Base-by-base conservation (phyloP, 169 alveolate species). In the Eimeria sp. region DNA sequence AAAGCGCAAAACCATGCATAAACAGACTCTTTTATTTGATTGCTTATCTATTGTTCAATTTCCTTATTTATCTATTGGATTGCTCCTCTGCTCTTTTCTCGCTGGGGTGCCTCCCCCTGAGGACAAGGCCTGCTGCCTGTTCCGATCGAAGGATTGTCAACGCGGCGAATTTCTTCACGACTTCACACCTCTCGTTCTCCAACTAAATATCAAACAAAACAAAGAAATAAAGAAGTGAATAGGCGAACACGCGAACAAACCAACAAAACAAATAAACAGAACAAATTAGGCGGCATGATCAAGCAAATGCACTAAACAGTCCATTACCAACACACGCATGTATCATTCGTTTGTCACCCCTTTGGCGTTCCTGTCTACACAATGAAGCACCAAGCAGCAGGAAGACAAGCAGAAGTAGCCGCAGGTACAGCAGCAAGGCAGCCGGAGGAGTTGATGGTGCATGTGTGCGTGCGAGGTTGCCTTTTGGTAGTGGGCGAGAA, bases 81-180 rank as follows among this genome's bases (percentile, higher is more conserved):
- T 54, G 10, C 2, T 54, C 10, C 0, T 11, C 61, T 54, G 16
- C 16, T 22, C 25, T 61, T 3, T 61, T 61, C 72, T 3, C 72
- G 30, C 18, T 18, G 18, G 18, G 14, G 13, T 67, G 45, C 76
- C 76, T 13, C 22, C 40, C 40, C 13, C 76, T 22, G 11, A 89
- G 78, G 27, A 89, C 73, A 43, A 89, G 45, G 25, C 78, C 95
- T 0, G 95, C 84, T n/a, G 95, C 95, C 67, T 91, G 95, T 63
- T 91, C 95, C 5, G 95, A 83, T n/a, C 95, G 76, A 34, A 91
- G 27, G 5, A 91, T 91, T 18, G 78, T 65, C 34, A 91, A 18
- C 34, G 11, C 18, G 16, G 95, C 89, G n/a, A 84, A 76, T 61
- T 76, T 91, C 90, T 91, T 91, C 30, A 91, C 63, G 61, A 30